A percentile compares a stretch with the other conserved stretches of the same genome.
phyloP scores from a whole-genome alignment of 1,284 basidiomycete genomes.

The Rhodotorula mucilaginosa region DNA sequence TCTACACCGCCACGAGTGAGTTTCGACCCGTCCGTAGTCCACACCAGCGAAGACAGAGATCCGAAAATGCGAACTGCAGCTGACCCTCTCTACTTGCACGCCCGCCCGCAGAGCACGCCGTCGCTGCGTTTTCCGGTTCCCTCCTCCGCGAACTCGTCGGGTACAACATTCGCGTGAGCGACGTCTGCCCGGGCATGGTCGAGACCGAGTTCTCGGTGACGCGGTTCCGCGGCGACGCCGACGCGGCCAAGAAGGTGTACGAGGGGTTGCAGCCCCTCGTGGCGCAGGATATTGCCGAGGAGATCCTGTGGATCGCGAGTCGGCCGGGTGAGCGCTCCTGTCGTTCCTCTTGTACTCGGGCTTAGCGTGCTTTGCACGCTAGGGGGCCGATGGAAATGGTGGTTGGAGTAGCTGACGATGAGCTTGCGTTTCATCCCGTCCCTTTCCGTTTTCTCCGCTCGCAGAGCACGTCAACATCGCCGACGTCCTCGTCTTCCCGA shows the following conservation, averaged over 20 bases:
- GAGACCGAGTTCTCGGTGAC: constrained; percentile 75
- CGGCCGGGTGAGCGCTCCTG: constrained; percentile 60
- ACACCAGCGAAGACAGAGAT: not conserved
- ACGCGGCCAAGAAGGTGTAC: constrained; percentile 82
- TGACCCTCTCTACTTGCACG: not conserved
- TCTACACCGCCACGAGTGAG: constrained; percentile 48
- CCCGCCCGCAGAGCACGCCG: constrained; percentile 59
- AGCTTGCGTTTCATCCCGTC: too few species aligned
- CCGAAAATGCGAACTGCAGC: not conserved
- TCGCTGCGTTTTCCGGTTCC: constrained; percentile 80
- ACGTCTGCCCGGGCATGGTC: constrained; percentile 64
- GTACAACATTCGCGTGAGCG: constrained; percentile 80
- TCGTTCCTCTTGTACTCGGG: not conserved
- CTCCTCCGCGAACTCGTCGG: constrained; percentile 81
- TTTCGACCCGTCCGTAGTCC: constrained; percentile 46
- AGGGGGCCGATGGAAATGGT: too few species aligned
- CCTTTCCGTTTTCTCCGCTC: too few species aligned
- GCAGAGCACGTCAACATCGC: constrained; percentile 73
- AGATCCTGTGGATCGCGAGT: constrained; percentile 92
- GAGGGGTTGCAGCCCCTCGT: constrained; percentile 67
- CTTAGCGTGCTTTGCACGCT: too few species aligned
- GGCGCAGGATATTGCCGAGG: constrained; percentile 56
- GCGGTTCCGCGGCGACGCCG: constrained; percentile 78
- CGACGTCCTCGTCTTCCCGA: constrained; percentile 64
- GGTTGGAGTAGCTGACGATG: too few species aligned